Evolutionary conservation across 441 rosid genomes (phyloP), one percentile per base, ranked within the genome.

Genomic region (Geranium incanum): DNA sequence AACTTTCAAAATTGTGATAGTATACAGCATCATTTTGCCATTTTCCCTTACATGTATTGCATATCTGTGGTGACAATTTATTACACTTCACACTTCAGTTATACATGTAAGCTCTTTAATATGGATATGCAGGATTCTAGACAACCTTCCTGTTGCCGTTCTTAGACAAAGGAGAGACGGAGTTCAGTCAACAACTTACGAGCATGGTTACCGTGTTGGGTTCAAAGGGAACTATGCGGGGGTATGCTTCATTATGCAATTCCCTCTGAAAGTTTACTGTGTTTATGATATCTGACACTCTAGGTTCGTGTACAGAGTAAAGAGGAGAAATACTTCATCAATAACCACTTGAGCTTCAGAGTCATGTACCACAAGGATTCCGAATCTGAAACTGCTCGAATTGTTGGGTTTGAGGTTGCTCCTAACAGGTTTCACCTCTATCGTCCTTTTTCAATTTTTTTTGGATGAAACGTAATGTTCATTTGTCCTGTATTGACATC

Each of bases 121-220:
- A 52, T 79, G 79, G 68, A 57, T 79, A 12, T 85, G 73, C 81
- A 93, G 97, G 96, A 93, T 93, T 75, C 84, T 93, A 41, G 98
- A 91, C 82, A 93, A 93, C 79, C 98, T 93, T 83, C 98, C 98
- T 12, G 94, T 93, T 74, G 97, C 98, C 76, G 97, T 93, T 77
- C 92, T 70, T 74, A 86, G 97, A 82, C 89, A 86, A 81, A 87
- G 97, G 81, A 91, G 94, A 81, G 97, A 89, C 80, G 92, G 92
- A 60, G 85, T 84, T 78, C 88, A 74, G 72, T 85, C 94, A 59
- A 91, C 87, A 48, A 89, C 96, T 52, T 91, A 93, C 71, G 97
- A 91, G 71, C 98, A 89, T 50, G 98, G 98, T 72, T 93, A 82
- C 74, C 97, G 91, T 78, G 96, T 93, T 71, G 98, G 98, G 28